Evolutionary conservation across 2,329 filamentous ascomycete species (phyloP), one percentile per base, ranked within the genome.

Genomic region (Neofusicoccum umdonicola): DNA sequence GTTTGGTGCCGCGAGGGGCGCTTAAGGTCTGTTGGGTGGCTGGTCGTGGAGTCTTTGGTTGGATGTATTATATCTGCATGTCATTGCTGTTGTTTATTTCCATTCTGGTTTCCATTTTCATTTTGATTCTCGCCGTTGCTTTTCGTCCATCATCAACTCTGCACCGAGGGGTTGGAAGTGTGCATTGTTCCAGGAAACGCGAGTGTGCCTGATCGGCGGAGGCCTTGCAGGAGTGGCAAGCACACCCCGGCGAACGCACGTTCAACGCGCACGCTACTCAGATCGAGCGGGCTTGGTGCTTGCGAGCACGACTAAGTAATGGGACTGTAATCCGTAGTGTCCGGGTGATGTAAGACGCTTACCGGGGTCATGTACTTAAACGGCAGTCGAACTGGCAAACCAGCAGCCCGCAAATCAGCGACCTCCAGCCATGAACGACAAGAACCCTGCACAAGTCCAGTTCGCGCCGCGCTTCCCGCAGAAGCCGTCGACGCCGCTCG

Each of bases 401-500:
- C 45, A 48, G 17, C 45, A 48, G 27, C 6, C 19, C 19, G 19
- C 19, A 22, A 22, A 31, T 31, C 27, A 6, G 27, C 6, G 6
- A 31, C 27, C 45, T 17, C 11, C 45, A 48, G 19, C 45, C 51
- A 56, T 56, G 51, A 37, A 37, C 37, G 51, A 56, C 37, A 41
- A 56, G 22, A 56, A 56, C 15, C 51, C 51, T 37, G 37, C 51
- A 37, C 34, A 41, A 9, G 37, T 56, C 31, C 51, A 56, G 27
- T 37, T 37, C 34, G 51, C 51, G 37, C 45, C 45, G 17, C 45
- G 45, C 45, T 48, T 48, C 19, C 45, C 27, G 45, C 45, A 48
- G 19, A 56, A 41, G 34, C 51, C 51, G 66, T 69, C 3, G 65
- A 77, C 77, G n/a, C 85, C 85, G 1, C 75, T 86, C 52, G 76